Evolutionary conservation across 192 early-diverging fungal genomes (phyloP).

Genomic region (Chytriomyces confervae): DNA sequence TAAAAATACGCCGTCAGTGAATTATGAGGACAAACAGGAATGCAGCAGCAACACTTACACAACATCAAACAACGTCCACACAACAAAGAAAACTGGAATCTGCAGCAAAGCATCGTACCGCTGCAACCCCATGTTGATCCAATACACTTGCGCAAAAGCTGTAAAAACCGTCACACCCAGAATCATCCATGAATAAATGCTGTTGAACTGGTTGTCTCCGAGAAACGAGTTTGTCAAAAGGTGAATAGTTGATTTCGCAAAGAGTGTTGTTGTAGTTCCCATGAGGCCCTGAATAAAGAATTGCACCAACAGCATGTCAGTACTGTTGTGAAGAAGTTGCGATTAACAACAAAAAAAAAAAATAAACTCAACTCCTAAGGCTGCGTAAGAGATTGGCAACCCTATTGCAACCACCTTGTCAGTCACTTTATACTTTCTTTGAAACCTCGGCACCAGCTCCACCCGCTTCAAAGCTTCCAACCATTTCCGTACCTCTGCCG

Average conservation of each 20-base stretch:
- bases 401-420: constrained; percentile 59
- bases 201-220: constrained; percentile 76
- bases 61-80: constrained; percentile 84
- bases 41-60: constrained; percentile 36
- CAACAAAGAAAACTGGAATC: constrained; percentile 80
- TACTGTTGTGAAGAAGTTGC: background rate
- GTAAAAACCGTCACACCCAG: constrained; percentile 74
- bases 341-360: background rate
- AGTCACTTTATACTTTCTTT: constrained; percentile 50
- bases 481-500: background rate
- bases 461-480: constrained; percentile 9
- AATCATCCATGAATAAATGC: constrained; percentile 69
- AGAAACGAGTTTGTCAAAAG: constrained; percentile 69
- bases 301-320: background rate
- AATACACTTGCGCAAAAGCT: constrained; percentile 79
- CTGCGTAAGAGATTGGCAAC: constrained; percentile 75
- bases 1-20: background rate
- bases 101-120: constrained; percentile 83
- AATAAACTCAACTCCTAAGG: constrained; percentile 59
- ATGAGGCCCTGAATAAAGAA: constrained; percentile 61
- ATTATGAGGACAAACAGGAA: background rate
- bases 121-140: constrained; percentile 82
- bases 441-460: constrained; percentile 49
- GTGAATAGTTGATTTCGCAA: constrained; percentile 83
- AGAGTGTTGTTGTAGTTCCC: constrained; percentile 77